Evolutionary conservation across 371 early-diverging fungal genomes (phyloP).

Genomic region (Actinomortierella ambigua): DNA sequence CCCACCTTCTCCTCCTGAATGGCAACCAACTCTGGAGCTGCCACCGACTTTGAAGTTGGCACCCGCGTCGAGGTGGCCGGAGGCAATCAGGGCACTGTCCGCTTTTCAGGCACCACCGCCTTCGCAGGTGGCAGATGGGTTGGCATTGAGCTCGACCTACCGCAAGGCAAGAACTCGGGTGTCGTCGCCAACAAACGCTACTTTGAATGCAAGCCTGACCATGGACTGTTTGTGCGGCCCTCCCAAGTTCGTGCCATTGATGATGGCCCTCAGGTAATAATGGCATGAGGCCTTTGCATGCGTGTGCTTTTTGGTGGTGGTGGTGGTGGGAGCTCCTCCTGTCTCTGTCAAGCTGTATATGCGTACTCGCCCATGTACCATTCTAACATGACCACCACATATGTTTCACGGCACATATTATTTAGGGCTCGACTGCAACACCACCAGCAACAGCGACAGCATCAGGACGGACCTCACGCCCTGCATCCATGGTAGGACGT

Average conservation of each 20-base stretch:
- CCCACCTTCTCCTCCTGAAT: too few species aligned
- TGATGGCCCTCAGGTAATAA: conserved; percentile 25
- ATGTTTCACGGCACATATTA: too few species aligned
- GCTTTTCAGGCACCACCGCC: conserved; percentile 70
- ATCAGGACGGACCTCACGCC: conserved; percentile 20
- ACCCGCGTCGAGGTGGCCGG: conserved; percentile 61
- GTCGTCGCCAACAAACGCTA: conserved; percentile 79
- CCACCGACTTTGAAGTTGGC: conserved; percentile 52
- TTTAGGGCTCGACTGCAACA: too few species aligned
- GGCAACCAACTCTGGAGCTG: too few species aligned
- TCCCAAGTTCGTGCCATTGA: conserved; percentile 63
- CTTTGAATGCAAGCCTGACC: conserved; percentile 73
- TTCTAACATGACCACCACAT: too few species aligned
- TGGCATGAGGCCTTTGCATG: too few species aligned
- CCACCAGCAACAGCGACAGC: too few species aligned
- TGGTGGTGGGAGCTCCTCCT: too few species aligned
- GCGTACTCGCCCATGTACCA: too few species aligned
- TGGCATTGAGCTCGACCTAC: conserved; percentile 76
- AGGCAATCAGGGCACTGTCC: conserved; percentile 67
- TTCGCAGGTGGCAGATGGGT: conserved; percentile 83
- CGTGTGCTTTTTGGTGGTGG: too few species aligned
- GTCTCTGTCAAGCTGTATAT: too few species aligned
- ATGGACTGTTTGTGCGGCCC: conserved; percentile 87
- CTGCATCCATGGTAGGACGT: conserved; percentile 18
- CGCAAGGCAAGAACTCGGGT: conserved; percentile 81